Evolutionary conservation across 495 filamentous ascomycete genomes (phyloP), one percentile per base, ranked within the genome.

Genomic region (Entonaema liquescens): DNA sequence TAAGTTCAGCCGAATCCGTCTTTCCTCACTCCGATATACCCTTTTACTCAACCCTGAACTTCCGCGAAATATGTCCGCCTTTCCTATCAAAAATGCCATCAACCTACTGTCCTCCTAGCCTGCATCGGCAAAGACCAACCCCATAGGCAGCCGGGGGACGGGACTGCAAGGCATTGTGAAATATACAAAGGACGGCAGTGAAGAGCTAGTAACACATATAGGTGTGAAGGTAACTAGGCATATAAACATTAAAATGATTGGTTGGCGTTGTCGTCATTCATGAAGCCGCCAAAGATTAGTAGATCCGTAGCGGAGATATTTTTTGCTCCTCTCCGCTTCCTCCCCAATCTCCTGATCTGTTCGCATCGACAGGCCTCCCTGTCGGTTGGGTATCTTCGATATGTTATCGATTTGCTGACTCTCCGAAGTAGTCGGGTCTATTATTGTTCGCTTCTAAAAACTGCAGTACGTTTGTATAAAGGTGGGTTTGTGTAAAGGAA

Each of bases 211-310:
- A 72, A 70, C 69, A 76, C 73, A 74, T 42, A 53, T 57, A 56
- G 56, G 21, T 28, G 29, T 42, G 55, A 70, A 64, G 35, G 61
- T 65, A 62, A 77, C 66, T 77, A 77, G 65, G 65, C 70, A 77
- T 72, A 54, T 77, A 77, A 68, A 77, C 75, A 77, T 77, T 77
- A 77, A 65, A 62, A 36, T 67, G 59, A 35, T 67, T 67, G 59
- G 40, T 67, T 73, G 70, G 62, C 62, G 75, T 60, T 40, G 70
- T 72, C 67, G 67, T 71, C 65, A 71, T 28, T 74, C 72, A 54
- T 74, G 44, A 70, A 60, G 64, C 53, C 67, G 67, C 71, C 63
- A 50, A 52, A 59, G 44, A 71, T 73, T 65, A 69, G 52, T 40
- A 60, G 49, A 67, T 40, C 56, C 19, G 23, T 29, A 31, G 62